Evolutionary conservation across 495 filamentous ascomycete species (phyloP), one percentile per base, ranked within the genome.

Genomic region (Lasiosphaeriaceae sp.): DNA sequence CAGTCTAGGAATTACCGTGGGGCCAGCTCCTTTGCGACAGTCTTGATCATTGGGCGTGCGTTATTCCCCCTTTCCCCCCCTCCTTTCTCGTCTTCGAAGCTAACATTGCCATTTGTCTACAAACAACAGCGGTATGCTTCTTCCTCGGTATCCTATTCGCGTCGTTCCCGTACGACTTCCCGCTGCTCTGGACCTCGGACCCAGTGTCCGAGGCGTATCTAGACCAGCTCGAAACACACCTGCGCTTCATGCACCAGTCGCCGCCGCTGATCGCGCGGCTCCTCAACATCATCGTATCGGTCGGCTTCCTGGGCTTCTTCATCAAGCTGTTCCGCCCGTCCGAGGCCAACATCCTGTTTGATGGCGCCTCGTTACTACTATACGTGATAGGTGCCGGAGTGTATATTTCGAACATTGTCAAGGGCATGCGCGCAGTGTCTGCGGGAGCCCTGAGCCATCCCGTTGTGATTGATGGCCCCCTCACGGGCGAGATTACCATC

Each of bases 131-230:
- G 58, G 90, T 87, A 29, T 92, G 86, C 68, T 98, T 98, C 84
- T 94, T 96, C 84, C 87, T 98, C 55, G 94, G 94, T 63, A 94
- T 97, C 69, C 87, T 98, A 74, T 98, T 97, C 86, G 90, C 91
- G 70, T 83, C 86, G 63, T 95, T 97, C 76, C 90, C 95, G 56
- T 97, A 97, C 80, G 94, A 98, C 83, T 96, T 92, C 79, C 90
- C 92, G 49, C 87, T 97, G 56, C 90, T 98, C 35, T 98, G 94
- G 94, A 87, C 89, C 31, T 81, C 83, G 6, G 76, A 77, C 47
- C 77, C 81, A 0, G 83, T 87, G 35, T 77, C 83, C 11, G 61
- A 75, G 16, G 69, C 79, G n/a, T 90, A 88, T 81, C 89, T 85
- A 69, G 81, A 86, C 71, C 83, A 88, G 66, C 80, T 96, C 31